Conservation (phyloP, 306 rosid genomes). For the Vicia villosa region DNA sequence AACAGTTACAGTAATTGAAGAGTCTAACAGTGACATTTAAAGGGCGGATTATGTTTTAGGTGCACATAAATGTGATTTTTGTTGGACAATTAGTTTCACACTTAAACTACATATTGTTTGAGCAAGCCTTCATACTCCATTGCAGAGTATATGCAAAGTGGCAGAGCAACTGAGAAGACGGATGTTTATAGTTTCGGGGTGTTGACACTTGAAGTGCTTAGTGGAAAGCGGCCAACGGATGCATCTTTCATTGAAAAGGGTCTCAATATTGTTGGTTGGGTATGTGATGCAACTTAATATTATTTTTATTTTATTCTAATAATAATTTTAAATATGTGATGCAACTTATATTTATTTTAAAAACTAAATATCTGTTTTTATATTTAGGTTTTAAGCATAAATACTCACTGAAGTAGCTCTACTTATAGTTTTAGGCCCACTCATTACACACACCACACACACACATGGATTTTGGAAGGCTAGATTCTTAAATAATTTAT, state of each 20-base stretch:
- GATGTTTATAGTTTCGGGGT: conserved; percentile 98
- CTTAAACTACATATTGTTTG: conserved; percentile 29
- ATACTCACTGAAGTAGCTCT: conserved; percentile 15
- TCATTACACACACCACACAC: too few relatives aligned
- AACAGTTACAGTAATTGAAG: too few relatives aligned
- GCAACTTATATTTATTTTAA: conserved; percentile 3
- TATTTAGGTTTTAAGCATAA: conserved; percentile 2
- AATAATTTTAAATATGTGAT: background rate
- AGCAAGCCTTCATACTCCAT: conserved; percentile 33
- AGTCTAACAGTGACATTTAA: too few relatives aligned
- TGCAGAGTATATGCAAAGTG: conserved; percentile 99
- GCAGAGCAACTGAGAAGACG: conserved; percentile 97
- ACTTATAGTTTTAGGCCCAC: too few relatives aligned
- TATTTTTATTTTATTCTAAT: background rate
- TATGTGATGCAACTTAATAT: conserved; percentile 46
- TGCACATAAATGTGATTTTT: conserved; percentile 26
- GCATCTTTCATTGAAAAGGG: conserved; percentile 95
- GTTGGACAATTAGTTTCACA: background rate
- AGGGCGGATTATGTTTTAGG: conserved; percentile 15
- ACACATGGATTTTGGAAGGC: too few relatives aligned
- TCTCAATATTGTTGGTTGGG: conserved; percentile 99
- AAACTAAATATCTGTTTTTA: background rate
- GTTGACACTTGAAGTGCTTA: conserved; percentile 86
- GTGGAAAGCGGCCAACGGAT: conserved; percentile 97
- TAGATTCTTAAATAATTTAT: too few relatives aligned